Base-by-base conservation (phyloP, 2,329 filamentous ascomycete species). In the Xylariaceae sp. region DNA sequence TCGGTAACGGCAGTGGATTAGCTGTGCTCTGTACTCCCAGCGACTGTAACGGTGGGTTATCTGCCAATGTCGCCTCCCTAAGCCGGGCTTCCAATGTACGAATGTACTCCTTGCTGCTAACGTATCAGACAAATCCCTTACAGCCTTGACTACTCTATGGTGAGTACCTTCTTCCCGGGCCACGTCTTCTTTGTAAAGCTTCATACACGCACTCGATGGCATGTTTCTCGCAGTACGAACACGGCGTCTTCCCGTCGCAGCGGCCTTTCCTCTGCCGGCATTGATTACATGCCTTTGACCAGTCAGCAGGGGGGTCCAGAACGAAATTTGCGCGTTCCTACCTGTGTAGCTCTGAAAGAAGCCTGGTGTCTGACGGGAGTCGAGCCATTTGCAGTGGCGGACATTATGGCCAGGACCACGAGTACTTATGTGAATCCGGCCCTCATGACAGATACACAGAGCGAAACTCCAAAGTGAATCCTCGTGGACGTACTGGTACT, bases 1-100 rank as follows among this genome's bases (percentile, higher is more conserved):
- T 11, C 11, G 22, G 22, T 11, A 26, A 11, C 22, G 22, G 11
- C 22, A 26, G 22, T 26, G 6, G 22, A 11, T 6, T 6, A 26
- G 22, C 22, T 11, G 22, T 26, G 22, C 22, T 26, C 11, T 26
- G 6, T 26, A 11, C 22, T 26, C 11, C 6, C 22, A 6, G 6
- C 22, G 22, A 26, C 11, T 11, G 22, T 11, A 11, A 26, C 22
- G 22, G 6, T 11, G 22, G 11, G 6, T 26, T 11, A 6, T 6
- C 22, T 26, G 22, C 22, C 22, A 11, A 6, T 17, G 32, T 40
- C 17, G 37, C 17, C 12, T 34, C 26, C 34, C 33, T 37, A 34
- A 44, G 42, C 37, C 34, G 37, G 32, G 32, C 32, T 33, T 44
- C 42, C n/a, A 44, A 26, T 9, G 11, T n/a, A 3, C 37, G 42